Conservation (phyloP, 2,329 filamentous ascomycete genomes). For the Cladophialophora yegresii region DNA sequence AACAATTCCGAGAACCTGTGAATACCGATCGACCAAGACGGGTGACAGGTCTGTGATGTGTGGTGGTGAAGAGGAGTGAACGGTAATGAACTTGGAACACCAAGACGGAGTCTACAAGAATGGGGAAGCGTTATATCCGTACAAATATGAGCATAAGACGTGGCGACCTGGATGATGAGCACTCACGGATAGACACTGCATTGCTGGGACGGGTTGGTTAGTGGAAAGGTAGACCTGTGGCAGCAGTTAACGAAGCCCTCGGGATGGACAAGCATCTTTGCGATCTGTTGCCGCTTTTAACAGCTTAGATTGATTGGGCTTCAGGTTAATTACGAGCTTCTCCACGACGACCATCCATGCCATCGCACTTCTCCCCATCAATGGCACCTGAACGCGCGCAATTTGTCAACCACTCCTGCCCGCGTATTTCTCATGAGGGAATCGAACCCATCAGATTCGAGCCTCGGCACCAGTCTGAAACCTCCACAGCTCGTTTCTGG, state of each 20-base stretch:
- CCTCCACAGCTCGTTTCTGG: neutral
- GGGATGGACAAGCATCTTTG: neutral
- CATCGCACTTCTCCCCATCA: neutral
- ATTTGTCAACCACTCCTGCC: neutral
- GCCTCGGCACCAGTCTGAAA: too few species aligned
- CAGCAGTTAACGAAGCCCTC: neutral
- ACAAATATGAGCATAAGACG: neutral
- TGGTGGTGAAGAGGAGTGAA: neutral
- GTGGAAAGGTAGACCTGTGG: neutral
- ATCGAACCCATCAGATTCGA: neutral
- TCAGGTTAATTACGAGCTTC: neutral
- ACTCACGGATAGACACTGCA: neutral
- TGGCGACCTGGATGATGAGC: neutral
- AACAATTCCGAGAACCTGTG: slow-evolving; percentile 31
- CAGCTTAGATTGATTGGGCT: neutral
- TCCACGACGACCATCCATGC: neutral
- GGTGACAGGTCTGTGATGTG: neutral
- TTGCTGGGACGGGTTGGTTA: neutral
- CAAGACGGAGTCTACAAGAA: neutral
- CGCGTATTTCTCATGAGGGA: neutral
- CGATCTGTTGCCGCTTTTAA: neutral
- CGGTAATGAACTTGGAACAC: neutral
- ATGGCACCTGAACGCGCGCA: neutral
- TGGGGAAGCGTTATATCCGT: neutral
- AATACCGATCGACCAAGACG: neutral